phyloP scores from a whole-genome alignment of 345 rosid species.

The Eutrema yunnanense region DNA sequence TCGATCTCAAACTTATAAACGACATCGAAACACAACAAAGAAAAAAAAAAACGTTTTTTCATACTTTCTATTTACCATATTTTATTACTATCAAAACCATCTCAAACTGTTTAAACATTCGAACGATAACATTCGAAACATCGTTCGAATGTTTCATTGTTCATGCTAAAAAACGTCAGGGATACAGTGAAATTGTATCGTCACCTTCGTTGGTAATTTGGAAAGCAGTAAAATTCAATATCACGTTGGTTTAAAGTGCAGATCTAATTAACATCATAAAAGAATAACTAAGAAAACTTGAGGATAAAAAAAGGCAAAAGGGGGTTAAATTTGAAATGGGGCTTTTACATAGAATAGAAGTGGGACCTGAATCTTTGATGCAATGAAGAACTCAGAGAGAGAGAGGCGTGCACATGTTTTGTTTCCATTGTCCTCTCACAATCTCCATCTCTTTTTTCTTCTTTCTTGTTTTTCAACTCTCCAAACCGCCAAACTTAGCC shows the following conservation, averaged over 20 bases:
- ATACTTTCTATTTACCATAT: no score
- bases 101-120: no score
- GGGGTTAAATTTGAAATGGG: not conserved
- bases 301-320: not conserved
- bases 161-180: no score
- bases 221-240: not conserved
- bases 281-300: not conserved
- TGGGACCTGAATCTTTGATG: conserved; percentile 16
- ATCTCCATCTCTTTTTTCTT: not conserved
- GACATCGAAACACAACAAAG: not conserved
- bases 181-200: not conserved
- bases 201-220: not conserved
- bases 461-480: conserved; percentile 21
- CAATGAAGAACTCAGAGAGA: not conserved
- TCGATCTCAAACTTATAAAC: not conserved
- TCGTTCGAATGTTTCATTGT: no score
- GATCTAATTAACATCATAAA: not conserved
- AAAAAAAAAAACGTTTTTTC: not conserved
- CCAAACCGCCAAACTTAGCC: conserved; percentile 32
- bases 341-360: not conserved
- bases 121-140: no score
- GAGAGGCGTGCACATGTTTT: conserved; percentile 23
- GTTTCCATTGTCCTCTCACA: conserved; percentile 13
- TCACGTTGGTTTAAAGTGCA: not conserved
- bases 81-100: no score